These are phyloP conservation scores for Penicillium brevicompactum DNA, from an alignment of 2,329 filamentous ascomycete species.

Conservation along the genomic window DNA sequence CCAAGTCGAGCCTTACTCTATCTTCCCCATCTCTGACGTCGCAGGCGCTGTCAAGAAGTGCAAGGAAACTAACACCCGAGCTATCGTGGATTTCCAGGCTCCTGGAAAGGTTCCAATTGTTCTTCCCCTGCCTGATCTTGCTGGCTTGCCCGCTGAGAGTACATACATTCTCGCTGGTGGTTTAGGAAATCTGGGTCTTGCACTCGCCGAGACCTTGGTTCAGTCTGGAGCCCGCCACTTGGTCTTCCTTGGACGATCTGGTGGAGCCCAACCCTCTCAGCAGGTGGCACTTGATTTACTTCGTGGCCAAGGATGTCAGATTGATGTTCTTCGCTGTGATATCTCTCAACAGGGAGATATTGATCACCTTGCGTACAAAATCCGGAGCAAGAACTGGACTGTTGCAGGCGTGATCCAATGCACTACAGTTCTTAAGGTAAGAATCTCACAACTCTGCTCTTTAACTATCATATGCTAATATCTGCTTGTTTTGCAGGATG, in stretches of 20 bases:
- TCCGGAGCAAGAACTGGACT: slow-evolving; percentile 14
- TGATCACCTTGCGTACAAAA: slow-evolving; percentile 12
- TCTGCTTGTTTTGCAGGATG: slow-evolving; percentile 13
- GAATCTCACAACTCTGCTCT: neutral
- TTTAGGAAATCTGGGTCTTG: slow-evolving; percentile 24
- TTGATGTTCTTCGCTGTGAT: slow-evolving; percentile 20
- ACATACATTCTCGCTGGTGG: slow-evolving; percentile 27
- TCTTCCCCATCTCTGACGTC: slow-evolving; percentile 13
- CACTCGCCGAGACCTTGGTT: slow-evolving; percentile 20
- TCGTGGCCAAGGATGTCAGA: slow-evolving; percentile 11
- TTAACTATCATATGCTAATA: neutral
- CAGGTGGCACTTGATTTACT: slow-evolving; percentile 16
- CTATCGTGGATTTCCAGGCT: slow-evolving; percentile 16
- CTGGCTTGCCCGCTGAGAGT: slow-evolving; percentile 3
- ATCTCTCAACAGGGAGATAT: slow-evolving; percentile 18
- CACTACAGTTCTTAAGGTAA: slow-evolving; percentile 22
- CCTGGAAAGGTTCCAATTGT: slow-evolving; percentile 17
- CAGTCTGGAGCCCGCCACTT: slow-evolving; percentile 22
- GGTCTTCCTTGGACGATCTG: slow-evolving; percentile 26
- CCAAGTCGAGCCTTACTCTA: slow-evolving; percentile 10
- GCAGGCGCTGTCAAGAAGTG: slow-evolving; percentile 12
- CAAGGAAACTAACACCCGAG: slow-evolving; percentile 8
- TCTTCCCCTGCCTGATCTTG: slow-evolving; percentile 11
- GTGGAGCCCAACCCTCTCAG: slow-evolving; percentile 9
- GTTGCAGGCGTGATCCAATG: slow-evolving; percentile 22